Base-by-base conservation (phyloP, 1,284 basidiomycete species). In the Ceratobasidium theobromae region DNA sequence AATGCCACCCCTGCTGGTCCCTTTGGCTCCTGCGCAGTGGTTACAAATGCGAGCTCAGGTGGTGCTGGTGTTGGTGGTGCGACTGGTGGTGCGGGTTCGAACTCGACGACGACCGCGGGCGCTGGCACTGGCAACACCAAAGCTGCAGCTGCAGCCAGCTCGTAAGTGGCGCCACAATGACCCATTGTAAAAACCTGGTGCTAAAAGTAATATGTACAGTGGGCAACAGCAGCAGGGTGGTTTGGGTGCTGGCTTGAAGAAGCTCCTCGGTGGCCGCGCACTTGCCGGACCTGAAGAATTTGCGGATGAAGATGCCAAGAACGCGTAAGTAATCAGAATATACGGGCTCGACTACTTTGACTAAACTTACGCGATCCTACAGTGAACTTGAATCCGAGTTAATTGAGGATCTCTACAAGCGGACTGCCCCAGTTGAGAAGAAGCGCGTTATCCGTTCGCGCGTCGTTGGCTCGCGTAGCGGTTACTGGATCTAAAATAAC, bases 1-100 rank as follows among this genome's bases (percentile, higher is more conserved):
- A 65, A 65, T 23, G 52, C 64, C 6, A 65, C 64, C 6, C 64
- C 64, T 23, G 64, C 64, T 48, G 64, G 64, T 25, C 64, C 64
- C 21, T 65, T 65, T 27, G 64, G 64, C 11, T 65, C 64, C 5
- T 65, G 64, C 41, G 64, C 43, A 0, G 52, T 32, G 8, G 27
- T 65, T 18, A 65, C 64, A 4, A 53, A 14, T 43, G 14, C 6
- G 11, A 53, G 18, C n/a, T n/a, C n/a, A n/a, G n/a, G n/a, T n/a
- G n/a, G n/a, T n/a, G n/a, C n/a, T n/a, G n/a, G n/a, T n/a, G n/a
- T n/a, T n/a, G n/a, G n/a, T n/a, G n/a, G n/a, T n/a, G n/a, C n/a
- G n/a, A n/a, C n/a, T n/a, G n/a, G n/a, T n/a, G n/a, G n/a, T n/a
- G n/a, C n/a, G n/a, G n/a, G n/a, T n/a, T n/a, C n/a, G n/a, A n/a